Percentiles rank a stretch among this genome's conserved stretches.
Conservation (phyloP, 169 alveolate species). For the Cryptosporidium xiaoi region DNA sequence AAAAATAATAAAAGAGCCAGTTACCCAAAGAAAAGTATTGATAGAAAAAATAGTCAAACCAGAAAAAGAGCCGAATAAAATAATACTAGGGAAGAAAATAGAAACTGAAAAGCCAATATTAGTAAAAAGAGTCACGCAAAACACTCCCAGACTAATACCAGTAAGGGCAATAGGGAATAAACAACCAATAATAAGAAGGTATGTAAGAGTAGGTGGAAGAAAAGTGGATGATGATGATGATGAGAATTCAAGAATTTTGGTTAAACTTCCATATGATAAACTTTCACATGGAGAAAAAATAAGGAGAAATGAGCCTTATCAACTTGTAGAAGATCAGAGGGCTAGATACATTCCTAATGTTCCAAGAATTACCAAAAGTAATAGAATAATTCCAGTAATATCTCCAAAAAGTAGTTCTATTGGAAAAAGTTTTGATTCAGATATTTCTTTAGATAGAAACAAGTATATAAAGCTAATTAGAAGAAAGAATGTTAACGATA, state of each 20-base stretch:
- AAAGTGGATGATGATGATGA: slow-evolving; percentile 9
- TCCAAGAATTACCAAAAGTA: background rate
- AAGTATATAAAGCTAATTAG: slow-evolving; percentile 22
- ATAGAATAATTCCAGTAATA: slow-evolving; percentile 22
- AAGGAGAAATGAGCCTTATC: slow-evolving; percentile 57
- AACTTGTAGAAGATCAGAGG: slow-evolving; percentile 20
- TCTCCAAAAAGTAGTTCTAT: background rate
- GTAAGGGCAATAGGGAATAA: background rate
- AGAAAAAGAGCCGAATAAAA: background rate
- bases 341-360: slow-evolving; percentile 54
- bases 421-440: background rate
- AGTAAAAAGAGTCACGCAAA: background rate
- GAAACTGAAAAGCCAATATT: background rate
- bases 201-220: background rate
- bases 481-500: background rate
- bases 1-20: too few relatives aligned
- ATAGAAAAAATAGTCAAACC: background rate
- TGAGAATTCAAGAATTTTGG: background rate
- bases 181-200: background rate
- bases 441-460: background rate
- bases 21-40: too few relatives aligned
- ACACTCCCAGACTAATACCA: slow-evolving; percentile 2
- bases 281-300: background rate
- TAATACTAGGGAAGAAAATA: background rate
- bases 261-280: background rate